Evolutionary conservation across 768 basidiomycete genomes (phyloP), one percentile per base, ranked within the genome.

Genomic region (Suillus fuscotomentosus): DNA sequence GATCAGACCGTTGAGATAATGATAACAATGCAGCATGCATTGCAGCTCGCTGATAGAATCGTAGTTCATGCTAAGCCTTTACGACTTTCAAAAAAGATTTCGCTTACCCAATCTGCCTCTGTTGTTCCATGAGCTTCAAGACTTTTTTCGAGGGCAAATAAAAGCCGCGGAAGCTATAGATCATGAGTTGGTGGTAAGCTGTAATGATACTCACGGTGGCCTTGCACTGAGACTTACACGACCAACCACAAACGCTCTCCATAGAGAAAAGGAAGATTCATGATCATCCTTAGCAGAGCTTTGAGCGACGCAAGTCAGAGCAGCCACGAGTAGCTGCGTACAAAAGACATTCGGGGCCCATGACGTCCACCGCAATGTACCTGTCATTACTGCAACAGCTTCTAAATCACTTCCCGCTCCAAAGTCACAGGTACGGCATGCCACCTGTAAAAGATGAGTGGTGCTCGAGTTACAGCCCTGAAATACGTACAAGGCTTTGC

Each of bases 181-280:
- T 59, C 27, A 20, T 31, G 8, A 57, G 42, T 68, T 38, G 67
- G 48, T 39, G 54, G 41, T 56, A 9, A 62, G 57, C 10, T 59
- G 20, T 31, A 59, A 41, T 59, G 57, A 59, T 20, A 20, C 27
- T 42, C 24, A 13, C 24, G 5, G 10, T 42, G 24, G 57, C 8
- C 27, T 59, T 27, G 42, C 57, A 17, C 41, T 59, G 31, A 43
- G 66, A 60, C 88, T 69, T 76, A 93, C 91, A 61, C 91, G 83
- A 45, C 90, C 88, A 62, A 90, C 76, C 22, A 91, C 80, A 70
- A 92, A 93, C 22, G 86, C 82, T 67, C 84, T 85, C 91, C 91
- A 94, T 39, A 92, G 70, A 43, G 76, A 76, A 53, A 73, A 66
- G 61, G 76, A 64, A 70, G 74, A 66, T 68, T 77, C 67, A 61